Evolutionary conservation across 768 basidiomycete genomes (phyloP), one percentile per base, ranked within the genome.

Genomic region (Chlorophyllum brunneum): DNA sequence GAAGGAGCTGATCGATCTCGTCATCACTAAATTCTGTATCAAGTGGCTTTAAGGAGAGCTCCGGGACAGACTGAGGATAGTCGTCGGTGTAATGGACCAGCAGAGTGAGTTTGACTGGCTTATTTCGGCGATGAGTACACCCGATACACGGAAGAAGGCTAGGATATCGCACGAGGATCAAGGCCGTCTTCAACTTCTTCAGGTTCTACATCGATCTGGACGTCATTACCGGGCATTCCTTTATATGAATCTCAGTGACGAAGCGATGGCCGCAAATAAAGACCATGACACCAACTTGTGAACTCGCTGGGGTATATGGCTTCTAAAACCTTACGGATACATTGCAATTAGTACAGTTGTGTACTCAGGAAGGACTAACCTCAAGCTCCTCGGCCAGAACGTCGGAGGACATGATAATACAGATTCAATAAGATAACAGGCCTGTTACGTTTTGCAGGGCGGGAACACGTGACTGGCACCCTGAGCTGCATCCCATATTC

Each of bases 291-390:
- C 93, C 65, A 73, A 97, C 95, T 88, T 63, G 86, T 80, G 53
- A 97, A 74, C 68, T 98, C 95, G 58, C 91, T 86, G 4, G 95
- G 92, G 67, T 95, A 98, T 67, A 98, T 98, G 2, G 92, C 86
- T 71, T 95, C 93, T 59, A 98, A 79, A 23, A 97, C 93, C 88
- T 95, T n/a, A n/a, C n/a, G 61, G 40, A 18, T 44, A 41, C 33
- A 41, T 34, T 18, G 56, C 29, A 13, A 27, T 57, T 31, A 52
- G 53, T 54, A 45, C 56, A 56, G 48, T 58, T 44, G 13, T 27
- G 57, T 30, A 54, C 33, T 36, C 27, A 48, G 11, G 50, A 43
- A 42, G 34, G 33, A 51, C 50, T 58, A 61, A 95, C 93, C 83
- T 98, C 93, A 56, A 94, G 83, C 69, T 98, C 94, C 71, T 98